A percentile compares a stretch with the other conserved stretches of the same genome.
phyloP scores from a whole-genome alignment of 1,284 basidiomycete genomes.

The Pholiota adiposa region DNA sequence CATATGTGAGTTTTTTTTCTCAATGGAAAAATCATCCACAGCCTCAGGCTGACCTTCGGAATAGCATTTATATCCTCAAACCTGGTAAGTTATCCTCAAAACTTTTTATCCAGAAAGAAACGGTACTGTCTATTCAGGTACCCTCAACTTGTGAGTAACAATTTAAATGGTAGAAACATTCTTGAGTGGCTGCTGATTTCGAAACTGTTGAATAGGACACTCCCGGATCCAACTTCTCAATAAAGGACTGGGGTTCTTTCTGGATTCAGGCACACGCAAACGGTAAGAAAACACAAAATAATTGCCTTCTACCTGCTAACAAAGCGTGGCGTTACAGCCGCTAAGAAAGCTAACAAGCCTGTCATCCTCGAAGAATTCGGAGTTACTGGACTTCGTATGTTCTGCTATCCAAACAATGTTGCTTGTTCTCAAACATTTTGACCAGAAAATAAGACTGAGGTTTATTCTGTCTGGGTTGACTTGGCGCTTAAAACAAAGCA shows the following conservation, averaged over 20 bases:
- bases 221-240: slow-evolving; percentile 54
- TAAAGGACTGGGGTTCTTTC: slow-evolving; percentile 53
- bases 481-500: slow-evolving; percentile 52
- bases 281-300: slow-evolving; percentile 30
- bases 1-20: slow-evolving; percentile 43
- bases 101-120: not conserved
- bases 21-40: not conserved
- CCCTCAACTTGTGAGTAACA: slow-evolving; percentile 28
- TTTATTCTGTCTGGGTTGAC: slow-evolving; percentile 56
- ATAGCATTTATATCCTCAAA: slow-evolving; percentile 58
- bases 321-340: slow-evolving; percentile 36
- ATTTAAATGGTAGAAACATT: not conserved
- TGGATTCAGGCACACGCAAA: slow-evolving; percentile 55
- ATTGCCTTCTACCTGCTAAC: not conserved
- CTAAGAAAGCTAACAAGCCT: slow-evolving; percentile 53
- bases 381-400: slow-evolving; percentile 43
- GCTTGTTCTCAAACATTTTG: not conserved
- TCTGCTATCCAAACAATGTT: not conserved
- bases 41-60: not conserved
- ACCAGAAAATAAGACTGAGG: slow-evolving; percentile 52
- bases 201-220: slow-evolving; percentile 37
- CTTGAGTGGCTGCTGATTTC: too few species aligned
- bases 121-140: slow-evolving; percentile 32
- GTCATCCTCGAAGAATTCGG: slow-evolving; percentile 62
- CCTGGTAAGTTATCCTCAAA: slow-evolving; percentile 39